Evolutionary conservation across 176 grass and related monocot genomes (phyloP), one percentile per base, ranked within the genome.

Genomic region (Juncus effusus): DNA sequence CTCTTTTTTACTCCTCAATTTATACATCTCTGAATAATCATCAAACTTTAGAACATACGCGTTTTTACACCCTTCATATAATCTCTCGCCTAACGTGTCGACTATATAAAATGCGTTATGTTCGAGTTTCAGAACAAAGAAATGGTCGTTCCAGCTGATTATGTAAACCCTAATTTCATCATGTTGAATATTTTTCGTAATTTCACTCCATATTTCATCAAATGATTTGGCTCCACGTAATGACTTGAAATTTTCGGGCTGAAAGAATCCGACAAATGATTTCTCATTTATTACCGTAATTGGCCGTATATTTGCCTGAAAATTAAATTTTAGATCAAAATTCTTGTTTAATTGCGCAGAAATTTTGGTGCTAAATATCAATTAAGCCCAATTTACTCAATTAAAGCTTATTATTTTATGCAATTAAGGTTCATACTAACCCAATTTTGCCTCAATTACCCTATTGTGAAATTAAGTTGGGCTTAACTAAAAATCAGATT

Each of bases 111-210:
- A 99, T 51, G 80, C 82, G 75, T 89, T 75, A n/a, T 13, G 38
- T 62, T 90, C 85, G 13, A 80, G 64, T 85, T 93, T 99, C 53
- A 99, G 74, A 58, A 93, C 83, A 67, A 99, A 99, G 78, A 99
- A 99, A 79, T 99, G 95, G 67, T 99, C 95, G 75, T 99, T 99
- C 94, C 94, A 99, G 80, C 88, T 87, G 5, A 99, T 80, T 38
- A 99, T 85, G 63, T 89, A 99, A 51, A 99, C 85, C 60, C 80
- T 72, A 0, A 82, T 60, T 0, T 70, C 44, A 0, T 69, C 73
- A 1, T 75, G 56, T 62, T 6, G 67, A 6, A 45, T n/a, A 10
- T 66, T 56, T 41, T 58, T 60, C 44, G 56, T 57, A 40, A 99
- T 83, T 73, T 99, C 88, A 6, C 61, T 38, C 94, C 94, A 99